Evolutionary conservation across 2,329 filamentous ascomycete genomes (phyloP).

Genomic region (Cladosporium austrohemisphaericum): DNA sequence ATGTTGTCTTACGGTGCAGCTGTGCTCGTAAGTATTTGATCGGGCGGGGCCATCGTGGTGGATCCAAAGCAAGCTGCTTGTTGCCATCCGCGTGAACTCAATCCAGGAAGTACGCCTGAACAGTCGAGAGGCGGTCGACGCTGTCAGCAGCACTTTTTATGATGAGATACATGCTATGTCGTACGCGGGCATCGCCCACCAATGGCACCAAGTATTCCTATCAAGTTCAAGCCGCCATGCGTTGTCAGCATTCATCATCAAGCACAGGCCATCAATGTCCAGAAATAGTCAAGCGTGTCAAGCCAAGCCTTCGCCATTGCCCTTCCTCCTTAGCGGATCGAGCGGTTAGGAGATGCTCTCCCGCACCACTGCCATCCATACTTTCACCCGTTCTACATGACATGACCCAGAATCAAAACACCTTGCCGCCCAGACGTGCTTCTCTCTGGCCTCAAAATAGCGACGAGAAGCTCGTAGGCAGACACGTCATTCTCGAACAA

Average conservation of each 20-base stretch:
- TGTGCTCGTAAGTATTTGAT: not conserved
- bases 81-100: not conserved
- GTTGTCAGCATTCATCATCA: not conserved
- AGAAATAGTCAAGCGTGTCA: too few relatives aligned
- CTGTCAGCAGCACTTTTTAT: not conserved
- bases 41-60: not conserved
- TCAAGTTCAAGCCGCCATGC: not conserved
- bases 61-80: not conserved
- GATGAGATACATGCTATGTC: not conserved
- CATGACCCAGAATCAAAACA: too few relatives aligned
- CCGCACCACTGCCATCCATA: too few relatives aligned
- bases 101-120: not conserved
- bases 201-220: not conserved
- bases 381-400: too few relatives aligned
- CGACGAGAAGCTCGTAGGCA: too few relatives aligned
- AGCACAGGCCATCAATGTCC: not conserved
- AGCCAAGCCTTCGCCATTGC: too few relatives aligned
- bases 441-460: too few relatives aligned
- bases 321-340: too few relatives aligned
- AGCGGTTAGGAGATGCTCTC: too few relatives aligned
- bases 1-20: not conserved
- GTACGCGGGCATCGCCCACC: not conserved
- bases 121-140: not conserved
- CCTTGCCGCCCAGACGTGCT: too few relatives aligned
- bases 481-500: too few relatives aligned